Conservation (phyloP, 2,329 filamentous ascomycete genomes). For the Botrytis medusae region DNA sequence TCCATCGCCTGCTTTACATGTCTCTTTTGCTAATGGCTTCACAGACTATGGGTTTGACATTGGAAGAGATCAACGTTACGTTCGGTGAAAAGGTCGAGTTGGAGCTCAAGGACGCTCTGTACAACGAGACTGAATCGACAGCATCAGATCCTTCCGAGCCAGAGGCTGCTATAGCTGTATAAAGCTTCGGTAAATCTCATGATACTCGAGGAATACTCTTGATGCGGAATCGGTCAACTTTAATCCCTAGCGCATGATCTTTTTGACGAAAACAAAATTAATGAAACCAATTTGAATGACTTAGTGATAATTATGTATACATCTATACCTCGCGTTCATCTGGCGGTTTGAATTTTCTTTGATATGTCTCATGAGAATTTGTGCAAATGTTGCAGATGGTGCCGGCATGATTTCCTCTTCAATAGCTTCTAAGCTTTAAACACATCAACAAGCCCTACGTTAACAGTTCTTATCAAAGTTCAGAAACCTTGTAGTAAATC, state of each 20-base stretch:
- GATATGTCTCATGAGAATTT: neutral
- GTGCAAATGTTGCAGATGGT: neutral
- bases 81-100: conserved; percentile 38
- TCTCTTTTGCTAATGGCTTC: neutral
- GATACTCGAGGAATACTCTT: neutral
- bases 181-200: no score
- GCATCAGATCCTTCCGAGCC: neutral
- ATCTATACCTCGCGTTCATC: neutral
- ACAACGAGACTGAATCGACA: neutral
- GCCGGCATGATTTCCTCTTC: neutral
- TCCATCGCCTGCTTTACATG: neutral
- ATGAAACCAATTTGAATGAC: neutral
- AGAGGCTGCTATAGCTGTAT: neutral
- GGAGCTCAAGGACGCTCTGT: conserved; percentile 14
- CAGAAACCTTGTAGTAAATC: neutral
- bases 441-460: neutral
- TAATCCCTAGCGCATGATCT: neutral
- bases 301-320: neutral
- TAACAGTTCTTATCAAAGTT: neutral
- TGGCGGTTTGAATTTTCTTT: neutral
- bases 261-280: neutral
- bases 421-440: neutral
- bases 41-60: conserved; percentile 36
- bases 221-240: neutral
- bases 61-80: conserved; percentile 39